Evolutionary conservation across 2,329 filamentous ascomycete species (phyloP).

Genomic region (Acephala macrosclerotiorum): DNA sequence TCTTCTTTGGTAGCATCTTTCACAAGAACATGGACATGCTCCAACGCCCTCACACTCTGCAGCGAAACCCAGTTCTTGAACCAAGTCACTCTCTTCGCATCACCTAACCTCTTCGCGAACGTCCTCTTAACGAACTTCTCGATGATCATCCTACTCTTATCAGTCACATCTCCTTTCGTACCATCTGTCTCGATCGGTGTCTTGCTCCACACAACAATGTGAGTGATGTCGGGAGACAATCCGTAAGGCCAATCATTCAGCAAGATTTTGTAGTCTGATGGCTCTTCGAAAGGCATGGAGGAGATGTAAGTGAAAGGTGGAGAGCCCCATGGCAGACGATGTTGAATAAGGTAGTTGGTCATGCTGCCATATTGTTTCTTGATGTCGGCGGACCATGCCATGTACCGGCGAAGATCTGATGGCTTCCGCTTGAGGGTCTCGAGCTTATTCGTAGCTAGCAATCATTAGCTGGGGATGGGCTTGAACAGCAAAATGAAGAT

Average conservation of each 20-base stretch:
- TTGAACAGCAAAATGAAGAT: background rate
- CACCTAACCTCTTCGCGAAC: constrained; percentile 67
- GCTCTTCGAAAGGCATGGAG: constrained; percentile 56
- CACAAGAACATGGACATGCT: constrained; percentile 86
- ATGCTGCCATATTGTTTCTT: constrained; percentile 80
- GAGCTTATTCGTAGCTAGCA: constrained; percentile 64
- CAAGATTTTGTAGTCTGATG: constrained; percentile 72
- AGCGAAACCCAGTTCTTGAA: constrained; percentile 94
- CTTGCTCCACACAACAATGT: constrained; percentile 92
- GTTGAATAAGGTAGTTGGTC: constrained; percentile 76
- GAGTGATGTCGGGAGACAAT: constrained; percentile 68
- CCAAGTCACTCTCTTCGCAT: constrained; percentile 70
- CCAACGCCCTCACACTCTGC: constrained; percentile 86
- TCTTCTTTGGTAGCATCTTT: constrained; percentile 59
- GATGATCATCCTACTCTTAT: constrained; percentile 68
- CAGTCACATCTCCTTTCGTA: constrained; percentile 74
- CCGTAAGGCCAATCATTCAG: constrained; percentile 96
- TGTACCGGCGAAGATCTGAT: constrained; percentile 80
- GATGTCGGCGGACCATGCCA: constrained; percentile 75
- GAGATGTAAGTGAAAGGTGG: constrained; percentile 58
- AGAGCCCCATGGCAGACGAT: constrained; percentile 77
- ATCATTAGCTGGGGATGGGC: background rate
- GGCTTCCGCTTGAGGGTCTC: constrained; percentile 80
- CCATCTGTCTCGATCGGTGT: constrained; percentile 78
- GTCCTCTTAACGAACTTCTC: constrained; percentile 72